These are phyloP conservation scores for Chlamydomonas eustigma DNA, from an alignment of 139 green algal genomes.

Conservation along the genomic window DNA sequence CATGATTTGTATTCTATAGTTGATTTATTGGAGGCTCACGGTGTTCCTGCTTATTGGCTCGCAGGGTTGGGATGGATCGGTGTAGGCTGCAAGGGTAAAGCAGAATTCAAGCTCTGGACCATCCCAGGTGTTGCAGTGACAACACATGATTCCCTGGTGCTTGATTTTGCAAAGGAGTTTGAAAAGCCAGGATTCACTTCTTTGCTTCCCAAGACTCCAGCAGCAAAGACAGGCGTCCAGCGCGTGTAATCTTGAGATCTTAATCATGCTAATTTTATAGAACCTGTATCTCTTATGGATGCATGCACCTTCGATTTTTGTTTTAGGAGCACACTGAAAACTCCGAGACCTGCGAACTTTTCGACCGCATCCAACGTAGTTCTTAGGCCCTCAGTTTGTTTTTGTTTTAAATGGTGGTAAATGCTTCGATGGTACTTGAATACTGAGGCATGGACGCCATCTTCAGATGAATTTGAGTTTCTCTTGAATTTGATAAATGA, in stretches of 20 bases:
- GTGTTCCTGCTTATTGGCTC: too few species aligned
- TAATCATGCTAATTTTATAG: too few species aligned
- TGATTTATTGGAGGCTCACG: too few species aligned
- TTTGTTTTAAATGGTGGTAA: conserved; percentile 4
- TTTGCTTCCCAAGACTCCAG: conserved; percentile 37
- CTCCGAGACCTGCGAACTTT: too few species aligned
- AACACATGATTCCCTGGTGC: conserved; percentile 77
- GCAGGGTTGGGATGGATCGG: conserved; percentile 88
- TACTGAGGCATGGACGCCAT: conserved; percentile 15
- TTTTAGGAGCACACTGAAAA: too few species aligned
- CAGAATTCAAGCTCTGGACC: conserved; percentile 78
- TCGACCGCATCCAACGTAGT: neutral
- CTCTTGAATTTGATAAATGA: conserved; percentile 10
- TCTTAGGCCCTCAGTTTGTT: neutral
- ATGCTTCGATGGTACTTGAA: conserved; percentile 20
- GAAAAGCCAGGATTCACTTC: conserved; percentile 75
- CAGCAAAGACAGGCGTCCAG: too few species aligned
- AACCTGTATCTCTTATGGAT: too few species aligned
- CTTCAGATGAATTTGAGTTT: conserved; percentile 7
- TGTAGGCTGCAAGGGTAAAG: conserved; percentile 67
- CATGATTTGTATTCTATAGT: too few species aligned
- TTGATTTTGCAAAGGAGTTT: conserved; percentile 72
- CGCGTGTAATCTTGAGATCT: too few species aligned
- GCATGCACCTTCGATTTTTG: too few species aligned
- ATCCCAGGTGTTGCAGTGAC: conserved; percentile 73